These are phyloP conservation scores for Triangularia setosa DNA, from an alignment of 2,329 filamentous ascomycete species.

Conservation along the genomic window DNA sequence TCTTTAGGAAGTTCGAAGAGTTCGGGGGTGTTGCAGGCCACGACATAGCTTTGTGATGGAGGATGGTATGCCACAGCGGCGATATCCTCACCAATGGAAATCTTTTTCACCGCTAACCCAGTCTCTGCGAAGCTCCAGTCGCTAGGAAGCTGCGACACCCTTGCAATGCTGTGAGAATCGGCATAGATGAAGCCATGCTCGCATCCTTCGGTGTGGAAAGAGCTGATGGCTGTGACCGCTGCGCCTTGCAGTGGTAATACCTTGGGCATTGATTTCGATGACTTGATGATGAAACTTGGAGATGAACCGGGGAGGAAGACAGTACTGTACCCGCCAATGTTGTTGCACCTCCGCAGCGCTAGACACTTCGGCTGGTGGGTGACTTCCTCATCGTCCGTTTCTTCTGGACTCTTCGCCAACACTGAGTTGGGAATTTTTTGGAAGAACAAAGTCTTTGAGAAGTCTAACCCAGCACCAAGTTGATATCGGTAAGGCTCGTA, in stretches of 20 bases:
- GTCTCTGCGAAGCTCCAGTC: conserved; percentile 68
- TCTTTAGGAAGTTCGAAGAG: conserved; percentile 83
- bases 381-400: conserved; percentile 48
- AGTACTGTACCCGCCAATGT: conserved; percentile 73
- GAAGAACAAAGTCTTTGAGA: conserved; percentile 64
- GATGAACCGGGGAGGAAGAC: conserved; percentile 80
- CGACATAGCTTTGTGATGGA: conserved; percentile 68
- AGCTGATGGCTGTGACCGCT: conserved; percentile 66
- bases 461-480: conserved; percentile 37
- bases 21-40: conserved; percentile 64
- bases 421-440: conserved; percentile 68
- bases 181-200: conserved; percentile 80
- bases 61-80: conserved; percentile 73
- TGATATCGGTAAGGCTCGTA: conserved; percentile 72
- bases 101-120: conserved; percentile 70
- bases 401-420: conserved; percentile 55
- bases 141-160: conserved; percentile 67
- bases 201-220: conserved; percentile 73
- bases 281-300: conserved; percentile 78
- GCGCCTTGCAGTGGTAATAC: conserved; percentile 69
- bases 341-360: conserved; percentile 55
- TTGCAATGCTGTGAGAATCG: conserved; percentile 66
- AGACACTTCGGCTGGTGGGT: conserved; percentile 44
- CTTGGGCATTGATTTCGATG: conserved; percentile 70
- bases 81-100: conserved; percentile 66